Base-by-base conservation (phyloP, 768 basidiomycete species). In the Wakefieldia striispora region DNA sequence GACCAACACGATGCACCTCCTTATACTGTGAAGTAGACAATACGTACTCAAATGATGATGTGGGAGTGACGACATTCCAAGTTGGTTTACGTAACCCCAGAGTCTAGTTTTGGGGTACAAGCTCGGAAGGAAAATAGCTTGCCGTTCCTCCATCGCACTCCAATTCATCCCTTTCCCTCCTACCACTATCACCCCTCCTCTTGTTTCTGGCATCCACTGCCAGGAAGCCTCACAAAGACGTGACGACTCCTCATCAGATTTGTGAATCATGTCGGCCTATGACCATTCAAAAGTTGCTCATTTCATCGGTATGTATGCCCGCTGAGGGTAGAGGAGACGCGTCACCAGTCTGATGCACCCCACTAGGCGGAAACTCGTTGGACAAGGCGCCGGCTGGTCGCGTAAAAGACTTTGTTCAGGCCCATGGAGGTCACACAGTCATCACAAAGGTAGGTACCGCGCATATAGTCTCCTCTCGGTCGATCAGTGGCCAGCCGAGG, bases 351-450 rank as follows among this genome's bases (percentile, higher is more conserved):
- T 50, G 12, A 54, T 47, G 19, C 21, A 37, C 29, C 31, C 48
- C 42, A 40, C n/a, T 63, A 97, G 97, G 97, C 63, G 95, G 92
- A 54, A 97, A 97, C 73, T 83, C 90, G 26, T 66, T 99, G 54
- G 91, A 94, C 52, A 86, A 81, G 53, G 95, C 95, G 26, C 74
- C 86, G 23, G 75, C 85, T 23, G 82, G 90, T 46, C 80, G 77
- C 53, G 84, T 99, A 36, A 77, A 83, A 55, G 94, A 97, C 73
- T 99, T 95, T 70, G 95, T 98, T 31, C 86, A 88, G 65, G 72
- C 75, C 42, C 76, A 95, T 67, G 94, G 95, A 10, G 97, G 97
- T 50, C 97, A 99, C 71, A 95, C 97, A 17, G 95, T 98, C 53
- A 97, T 99, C 72, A 97, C 93, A 50, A 98, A 98, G 76, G 97